Evolutionary conservation across 768 basidiomycete genomes (phyloP).

Genomic region (Hysterangium stoloniferum): DNA sequence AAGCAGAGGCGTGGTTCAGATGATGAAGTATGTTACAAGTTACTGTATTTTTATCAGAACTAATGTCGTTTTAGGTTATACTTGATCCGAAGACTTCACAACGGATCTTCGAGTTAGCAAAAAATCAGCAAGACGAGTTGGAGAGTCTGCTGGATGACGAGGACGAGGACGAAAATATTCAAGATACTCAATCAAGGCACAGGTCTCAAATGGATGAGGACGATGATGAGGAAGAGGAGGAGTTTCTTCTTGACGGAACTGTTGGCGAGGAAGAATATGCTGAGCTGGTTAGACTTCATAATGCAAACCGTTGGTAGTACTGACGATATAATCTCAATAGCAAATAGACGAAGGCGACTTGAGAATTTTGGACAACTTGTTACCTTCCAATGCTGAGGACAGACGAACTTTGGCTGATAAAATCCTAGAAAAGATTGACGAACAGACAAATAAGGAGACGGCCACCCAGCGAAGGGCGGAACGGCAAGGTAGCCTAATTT

Average conservation of each 20-base stretch:
- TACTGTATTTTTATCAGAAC: slow-evolving; percentile 6
- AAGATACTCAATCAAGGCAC: slow-evolving; percentile 18
- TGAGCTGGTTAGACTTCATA: slow-evolving; percentile 36
- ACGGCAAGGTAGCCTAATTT: slow-evolving; percentile 29
- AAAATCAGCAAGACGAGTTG: slow-evolving; percentile 88
- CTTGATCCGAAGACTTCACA: slow-evolving; percentile 77
- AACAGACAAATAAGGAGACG: slow-evolving; percentile 25
- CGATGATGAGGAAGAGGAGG: slow-evolving; percentile 44
- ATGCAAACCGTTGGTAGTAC: too few relatives aligned
- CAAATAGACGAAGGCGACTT: slow-evolving; percentile 90
- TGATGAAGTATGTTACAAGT: slow-evolving; percentile 42
- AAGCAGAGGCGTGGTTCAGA: slow-evolving; percentile 27
- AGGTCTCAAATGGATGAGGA: slow-evolving; percentile 35
- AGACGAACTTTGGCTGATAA: slow-evolving; percentile 89
- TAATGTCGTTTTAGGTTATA: slow-evolving; percentile 39
- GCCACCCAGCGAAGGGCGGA: slow-evolving; percentile 39
- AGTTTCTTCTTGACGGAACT: background rate
- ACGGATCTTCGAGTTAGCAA: slow-evolving; percentile 87
- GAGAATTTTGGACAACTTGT: slow-evolving; percentile 72
- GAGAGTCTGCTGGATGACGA: slow-evolving; percentile 52
- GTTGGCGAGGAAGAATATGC: slow-evolving; percentile 32
- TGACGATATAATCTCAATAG: slow-evolving; percentile 31
- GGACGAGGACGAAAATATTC: slow-evolving; percentile 30
- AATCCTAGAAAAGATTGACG: slow-evolving; percentile 91
- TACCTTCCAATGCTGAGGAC: slow-evolving; percentile 68